Conservation (phyloP, 768 basidiomycete genomes). For the Phylloporus sp. region DNA sequence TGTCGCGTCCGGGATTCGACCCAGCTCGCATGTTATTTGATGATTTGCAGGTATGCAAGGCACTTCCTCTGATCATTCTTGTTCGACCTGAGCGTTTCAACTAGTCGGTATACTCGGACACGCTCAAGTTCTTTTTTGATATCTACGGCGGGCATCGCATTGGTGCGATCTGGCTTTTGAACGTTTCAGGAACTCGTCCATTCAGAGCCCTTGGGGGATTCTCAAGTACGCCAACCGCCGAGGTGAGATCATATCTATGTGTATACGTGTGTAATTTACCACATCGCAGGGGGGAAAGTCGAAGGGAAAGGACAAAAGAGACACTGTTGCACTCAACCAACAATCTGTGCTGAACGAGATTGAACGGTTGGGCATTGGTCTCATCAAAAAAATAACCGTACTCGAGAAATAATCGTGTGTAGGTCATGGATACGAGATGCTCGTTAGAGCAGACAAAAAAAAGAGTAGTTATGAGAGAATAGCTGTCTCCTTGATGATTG, state of each 20-base stretch:
- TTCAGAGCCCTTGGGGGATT: slow-evolving; percentile 85
- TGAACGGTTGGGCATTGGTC: slow-evolving; percentile 64
- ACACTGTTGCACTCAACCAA: slow-evolving; percentile 63
- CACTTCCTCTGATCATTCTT: not conserved
- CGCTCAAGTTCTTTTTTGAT: slow-evolving; percentile 83
- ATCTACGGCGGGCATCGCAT: slow-evolving; percentile 72
- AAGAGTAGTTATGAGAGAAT: slow-evolving; percentile 15
- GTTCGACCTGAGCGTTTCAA: slow-evolving; percentile 4
- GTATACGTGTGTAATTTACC: not conserved
- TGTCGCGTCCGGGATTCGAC: slow-evolving; percentile 70
- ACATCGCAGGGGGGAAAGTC: slow-evolving; percentile 24
- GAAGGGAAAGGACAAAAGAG: slow-evolving; percentile 49
- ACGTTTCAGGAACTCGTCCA: slow-evolving; percentile 52
- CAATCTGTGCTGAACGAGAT: slow-evolving; percentile 69
- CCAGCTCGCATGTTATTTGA: slow-evolving; percentile 62
- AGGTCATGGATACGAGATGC: not conserved
- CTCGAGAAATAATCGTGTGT: slow-evolving; percentile 7
- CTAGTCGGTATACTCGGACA: slow-evolving; percentile 70
- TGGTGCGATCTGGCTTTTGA: slow-evolving; percentile 86
- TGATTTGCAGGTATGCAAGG: slow-evolving; percentile 65
- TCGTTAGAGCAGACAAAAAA: not conserved
- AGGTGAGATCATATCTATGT: slow-evolving; percentile 24
- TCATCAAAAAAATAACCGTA: slow-evolving; percentile 49
- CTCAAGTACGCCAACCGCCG: slow-evolving; percentile 54
- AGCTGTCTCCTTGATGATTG: slow-evolving; percentile 28